A percentile compares a stretch with the other conserved stretches of the same genome.
Conservation (phyloP, 495 filamentous ascomycete species). For the Ascodesmis nigricans region DNA sequence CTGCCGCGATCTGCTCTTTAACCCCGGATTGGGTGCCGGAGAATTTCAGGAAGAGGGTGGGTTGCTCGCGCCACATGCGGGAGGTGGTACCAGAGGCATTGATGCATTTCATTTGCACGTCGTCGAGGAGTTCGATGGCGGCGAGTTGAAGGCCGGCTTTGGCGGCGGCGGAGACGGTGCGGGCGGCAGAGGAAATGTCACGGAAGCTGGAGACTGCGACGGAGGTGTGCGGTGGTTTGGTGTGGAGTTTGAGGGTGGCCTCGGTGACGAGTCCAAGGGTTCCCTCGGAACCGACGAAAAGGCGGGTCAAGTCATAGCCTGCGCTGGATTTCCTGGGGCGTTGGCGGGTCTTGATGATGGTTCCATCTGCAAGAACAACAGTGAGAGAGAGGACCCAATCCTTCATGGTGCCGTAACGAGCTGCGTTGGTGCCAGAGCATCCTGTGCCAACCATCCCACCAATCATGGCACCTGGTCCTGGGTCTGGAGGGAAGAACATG, state of each 20-base stretch:
- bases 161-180: constrained; percentile 60
- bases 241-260: constrained; percentile 59
- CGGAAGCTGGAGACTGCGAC: constrained; percentile 72
- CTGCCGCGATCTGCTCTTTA: constrained; percentile 60
- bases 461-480: constrained; percentile 66
- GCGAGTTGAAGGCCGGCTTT: constrained; percentile 61
- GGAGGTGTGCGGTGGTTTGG: constrained; percentile 51
- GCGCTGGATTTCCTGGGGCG: constrained; percentile 59
- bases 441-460: constrained; percentile 93
- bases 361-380: constrained; percentile 80
- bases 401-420: constrained; percentile 87
- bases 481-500: constrained; percentile 69
- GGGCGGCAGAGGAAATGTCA: constrained; percentile 54
- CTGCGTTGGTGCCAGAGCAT: constrained; percentile 82
- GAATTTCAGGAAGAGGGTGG: constrained; percentile 93
- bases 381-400: constrained; percentile 87
- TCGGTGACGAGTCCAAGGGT: constrained; percentile 82
- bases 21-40: constrained; percentile 42
- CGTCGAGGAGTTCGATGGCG: constrained; percentile 80
- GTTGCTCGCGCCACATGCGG: constrained; percentile 50
- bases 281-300: constrained; percentile 83
- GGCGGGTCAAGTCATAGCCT: constrained; percentile 65
- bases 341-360: constrained; percentile 68
- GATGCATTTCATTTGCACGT: constrained; percentile 85
- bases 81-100: constrained; percentile 55